phyloP scores from a whole-genome alignment of 2,329 filamentous ascomycete species.

The Emmonsiellopsis sp. region DNA sequence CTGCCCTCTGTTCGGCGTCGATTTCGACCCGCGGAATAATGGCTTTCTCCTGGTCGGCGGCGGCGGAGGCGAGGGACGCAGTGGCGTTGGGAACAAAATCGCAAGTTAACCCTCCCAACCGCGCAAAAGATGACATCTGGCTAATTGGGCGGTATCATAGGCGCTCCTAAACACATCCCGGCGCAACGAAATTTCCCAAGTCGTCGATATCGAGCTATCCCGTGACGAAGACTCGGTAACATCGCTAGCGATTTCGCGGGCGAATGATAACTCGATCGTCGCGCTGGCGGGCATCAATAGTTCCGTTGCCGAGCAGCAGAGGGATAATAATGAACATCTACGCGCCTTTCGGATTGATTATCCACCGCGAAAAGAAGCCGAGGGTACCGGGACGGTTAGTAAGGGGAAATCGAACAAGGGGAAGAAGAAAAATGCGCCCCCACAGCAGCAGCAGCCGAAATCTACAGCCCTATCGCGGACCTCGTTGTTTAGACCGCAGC shows the following conservation, averaged over 20 bases:
- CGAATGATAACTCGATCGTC: slow-evolving; percentile 42
- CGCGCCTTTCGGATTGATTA: slow-evolving; percentile 60
- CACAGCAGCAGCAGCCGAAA: slow-evolving; percentile 33
- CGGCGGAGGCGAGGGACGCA: slow-evolving; percentile 73
- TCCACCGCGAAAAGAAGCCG: slow-evolving; percentile 36
- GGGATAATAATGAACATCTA: slow-evolving; percentile 76
- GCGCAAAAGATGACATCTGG: slow-evolving; percentile 1
- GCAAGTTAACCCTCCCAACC: slow-evolving; percentile 40
- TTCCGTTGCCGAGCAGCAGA: slow-evolving; percentile 59
- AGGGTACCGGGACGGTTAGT: slow-evolving; percentile 17
- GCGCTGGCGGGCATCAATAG: slow-evolving; percentile 79
- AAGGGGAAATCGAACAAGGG: slow-evolving; percentile 26
- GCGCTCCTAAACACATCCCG: slow-evolving; percentile 62
- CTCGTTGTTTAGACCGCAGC: slow-evolving; percentile 40
- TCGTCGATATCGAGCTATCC: slow-evolving; percentile 67
- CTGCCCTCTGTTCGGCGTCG: slow-evolving; percentile 79
- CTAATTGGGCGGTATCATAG: slow-evolving; percentile 29
- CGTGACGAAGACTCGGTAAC: slow-evolving; percentile 83
- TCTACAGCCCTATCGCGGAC: slow-evolving; percentile 38
- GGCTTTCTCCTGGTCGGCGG: slow-evolving; percentile 72
- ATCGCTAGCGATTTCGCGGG: slow-evolving; percentile 64
- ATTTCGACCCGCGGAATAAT: slow-evolving; percentile 75
- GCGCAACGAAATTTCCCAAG: slow-evolving; percentile 54
- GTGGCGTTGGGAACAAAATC: slow-evolving; percentile 80
- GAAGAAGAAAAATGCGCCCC: slow-evolving; percentile 15